phyloP scores from a whole-genome alignment of 73 alveolate genomes.

The Tetrahymena elliotti region DNA sequence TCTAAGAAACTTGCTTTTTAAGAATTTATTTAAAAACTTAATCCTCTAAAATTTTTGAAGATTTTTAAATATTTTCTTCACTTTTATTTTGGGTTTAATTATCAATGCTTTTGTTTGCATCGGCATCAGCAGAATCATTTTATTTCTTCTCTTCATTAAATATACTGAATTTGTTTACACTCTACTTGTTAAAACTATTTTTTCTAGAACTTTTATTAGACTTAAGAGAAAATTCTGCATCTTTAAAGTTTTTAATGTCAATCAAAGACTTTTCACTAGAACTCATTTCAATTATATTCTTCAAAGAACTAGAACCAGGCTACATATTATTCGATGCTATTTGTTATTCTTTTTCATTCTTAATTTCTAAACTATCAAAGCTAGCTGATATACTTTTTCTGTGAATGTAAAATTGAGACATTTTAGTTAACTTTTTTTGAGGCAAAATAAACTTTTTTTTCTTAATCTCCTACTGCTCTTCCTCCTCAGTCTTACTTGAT shows the following conservation, averaged over 20 bases:
- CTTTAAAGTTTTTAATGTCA: neutral
- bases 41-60: neutral
- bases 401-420: neutral
- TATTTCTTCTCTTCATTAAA: neutral
- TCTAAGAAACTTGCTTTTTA: neutral
- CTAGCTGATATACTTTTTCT: neutral
- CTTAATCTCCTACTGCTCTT: neutral
- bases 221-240: neutral
- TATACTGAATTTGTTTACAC: neutral
- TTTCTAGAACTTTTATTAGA: neutral
- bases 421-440: neutral
- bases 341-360: neutral
- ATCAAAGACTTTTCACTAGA: neutral
- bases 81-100: no score
- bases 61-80: neutral
- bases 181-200: neutral
- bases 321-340: no score
- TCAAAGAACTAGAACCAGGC: neutral
- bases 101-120: no score
- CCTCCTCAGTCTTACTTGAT: neutral
- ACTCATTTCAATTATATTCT: neutral
- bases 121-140: neutral
- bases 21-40: neutral
- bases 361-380: neutral
- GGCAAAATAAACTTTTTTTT: neutral